Conservation (phyloP, 306 rosid genomes). For the Sphenostylis stenocarpa region DNA sequence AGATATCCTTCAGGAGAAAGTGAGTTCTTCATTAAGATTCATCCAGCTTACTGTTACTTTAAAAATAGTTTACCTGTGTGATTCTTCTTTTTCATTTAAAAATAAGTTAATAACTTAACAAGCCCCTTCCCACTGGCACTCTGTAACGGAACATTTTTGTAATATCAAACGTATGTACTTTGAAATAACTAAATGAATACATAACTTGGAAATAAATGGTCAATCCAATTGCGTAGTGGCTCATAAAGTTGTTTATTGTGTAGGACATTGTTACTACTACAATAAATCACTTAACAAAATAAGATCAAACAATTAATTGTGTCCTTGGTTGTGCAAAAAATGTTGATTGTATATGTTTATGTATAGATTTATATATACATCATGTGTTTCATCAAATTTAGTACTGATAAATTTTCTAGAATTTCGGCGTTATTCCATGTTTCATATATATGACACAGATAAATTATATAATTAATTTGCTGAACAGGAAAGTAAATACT, state of each 20-base stretch:
- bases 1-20: conserved; percentile 17
- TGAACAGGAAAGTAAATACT: not conserved
- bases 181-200: conserved; percentile 7
- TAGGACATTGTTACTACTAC: not conserved
- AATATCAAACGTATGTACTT: conserved; percentile 6
- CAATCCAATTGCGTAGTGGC: not conserved
- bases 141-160: not conserved
- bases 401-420: not conserved
- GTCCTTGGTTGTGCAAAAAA: not conserved
- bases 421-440: not conserved
- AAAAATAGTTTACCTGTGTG: not conserved
- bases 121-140: not conserved
- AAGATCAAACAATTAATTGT: conserved; percentile 7
- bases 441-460: not conserved
- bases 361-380: not conserved
- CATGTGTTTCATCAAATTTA: not conserved
- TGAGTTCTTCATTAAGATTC: not conserved
- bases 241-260: not conserved
- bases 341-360: not conserved
- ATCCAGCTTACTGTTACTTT: not conserved
- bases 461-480: not conserved
- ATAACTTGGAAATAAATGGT: not conserved
- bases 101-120: not conserved
- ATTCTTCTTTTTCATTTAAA: not conserved
- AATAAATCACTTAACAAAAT: not conserved